Percentiles rank a stretch among this genome's conserved stretches.
Conservation (phyloP, 768 basidiomycete genomes). For the Panaeolus papilionaceus region DNA sequence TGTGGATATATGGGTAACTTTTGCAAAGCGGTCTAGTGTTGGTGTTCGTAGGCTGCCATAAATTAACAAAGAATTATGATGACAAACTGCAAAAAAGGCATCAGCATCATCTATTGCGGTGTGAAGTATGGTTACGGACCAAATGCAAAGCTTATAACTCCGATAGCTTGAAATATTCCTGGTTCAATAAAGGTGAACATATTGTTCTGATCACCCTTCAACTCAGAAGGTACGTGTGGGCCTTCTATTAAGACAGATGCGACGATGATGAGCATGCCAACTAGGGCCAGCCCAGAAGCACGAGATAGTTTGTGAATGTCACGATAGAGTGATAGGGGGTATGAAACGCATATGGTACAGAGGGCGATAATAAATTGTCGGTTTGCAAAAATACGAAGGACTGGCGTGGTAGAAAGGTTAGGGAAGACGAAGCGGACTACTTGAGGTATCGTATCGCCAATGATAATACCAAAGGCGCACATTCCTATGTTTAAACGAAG, state of each 20-base stretch:
- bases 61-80: constrained; percentile 97
- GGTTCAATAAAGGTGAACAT: constrained; percentile 79
- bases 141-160: constrained; percentile 96
- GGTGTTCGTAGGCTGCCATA: constrained; percentile 94
- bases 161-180: constrained; percentile 93
- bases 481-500: constrained; percentile 62
- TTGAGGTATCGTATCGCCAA: constrained; percentile 96
- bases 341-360: constrained; percentile 89
- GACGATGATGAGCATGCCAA: constrained; percentile 96
- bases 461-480: constrained; percentile 98
- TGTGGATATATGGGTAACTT: constrained; percentile 93
- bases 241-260: constrained; percentile 83
- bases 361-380: constrained; percentile 90
- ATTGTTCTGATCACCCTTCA: constrained; percentile 79
- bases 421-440: constrained; percentile 91
- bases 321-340: constrained; percentile 93
- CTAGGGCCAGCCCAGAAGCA: constrained; percentile 87
- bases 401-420: constrained; percentile 62
- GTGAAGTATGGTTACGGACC: constrained; percentile 36
- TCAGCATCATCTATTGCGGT: constrained; percentile 9
- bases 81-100: constrained; percentile 66
- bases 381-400: constrained; percentile 80
- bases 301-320: constrained; percentile 97
- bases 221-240: constrained; percentile 70
- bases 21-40: constrained; percentile 91